These are phyloP conservation scores for Hydnum rufescens DNA, from an alignment of 768 basidiomycete species.

Conservation along the genomic window DNA sequence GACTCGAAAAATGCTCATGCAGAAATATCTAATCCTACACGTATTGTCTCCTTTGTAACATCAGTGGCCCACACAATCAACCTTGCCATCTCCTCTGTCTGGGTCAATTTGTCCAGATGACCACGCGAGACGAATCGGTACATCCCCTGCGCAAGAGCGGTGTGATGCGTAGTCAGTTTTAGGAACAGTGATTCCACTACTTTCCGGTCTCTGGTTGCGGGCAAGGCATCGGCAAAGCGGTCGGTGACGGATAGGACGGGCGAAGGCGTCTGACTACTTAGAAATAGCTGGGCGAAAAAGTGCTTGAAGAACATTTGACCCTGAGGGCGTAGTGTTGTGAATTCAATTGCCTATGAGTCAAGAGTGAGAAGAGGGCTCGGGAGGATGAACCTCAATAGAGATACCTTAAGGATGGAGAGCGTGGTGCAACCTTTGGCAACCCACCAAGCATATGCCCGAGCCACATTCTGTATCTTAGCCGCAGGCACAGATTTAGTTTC, in stretches of 20 bases:
- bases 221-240: constrained; percentile 14
- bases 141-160: constrained; percentile 53
- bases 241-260: constrained; percentile 29
- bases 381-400: background rate
- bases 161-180: constrained; percentile 39
- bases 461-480: constrained; percentile 47
- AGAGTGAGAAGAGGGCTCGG: background rate
- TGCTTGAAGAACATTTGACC: constrained; percentile 48
- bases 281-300: constrained; percentile 46
- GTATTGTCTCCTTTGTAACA: constrained; percentile 50
- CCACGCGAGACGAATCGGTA: constrained; percentile 42
- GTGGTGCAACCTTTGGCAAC: constrained; percentile 64
- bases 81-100: constrained; percentile 19
- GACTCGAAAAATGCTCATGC: too few relatives aligned
- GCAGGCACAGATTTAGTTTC: constrained; percentile 27
- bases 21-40: constrained; percentile 23
- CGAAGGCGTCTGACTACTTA: constrained; percentile 53
- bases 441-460: constrained; percentile 83
- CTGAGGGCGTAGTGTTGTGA: constrained; percentile 46
- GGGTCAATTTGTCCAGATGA: constrained; percentile 20
- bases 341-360: constrained; percentile 58
- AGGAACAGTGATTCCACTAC: constrained; percentile 53
- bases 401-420: constrained; percentile 67
- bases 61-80: constrained; percentile 46
- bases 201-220: constrained; percentile 32